These are phyloP conservation scores for Penicillium oxalicum DNA, from an alignment of 2,329 filamentous ascomycete genomes.

Conservation along the genomic window DNA sequence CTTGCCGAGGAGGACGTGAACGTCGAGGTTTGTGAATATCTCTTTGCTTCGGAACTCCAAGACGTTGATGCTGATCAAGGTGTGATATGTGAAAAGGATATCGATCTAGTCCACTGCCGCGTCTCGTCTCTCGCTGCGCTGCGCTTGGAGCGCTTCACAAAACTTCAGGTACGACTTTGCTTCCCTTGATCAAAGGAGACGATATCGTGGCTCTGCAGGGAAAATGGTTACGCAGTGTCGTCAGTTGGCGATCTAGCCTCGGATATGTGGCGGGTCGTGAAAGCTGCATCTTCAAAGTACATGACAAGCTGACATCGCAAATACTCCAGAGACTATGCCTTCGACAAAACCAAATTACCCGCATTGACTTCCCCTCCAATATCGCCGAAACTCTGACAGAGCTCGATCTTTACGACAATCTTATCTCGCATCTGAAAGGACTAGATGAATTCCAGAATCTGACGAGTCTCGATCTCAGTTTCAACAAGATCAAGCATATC, in stretches of 20 bases:
- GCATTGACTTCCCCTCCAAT: conserved; percentile 66
- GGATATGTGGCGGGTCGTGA: too few relatives aligned
- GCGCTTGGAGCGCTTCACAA: conserved; percentile 74
- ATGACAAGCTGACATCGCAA: not conserved
- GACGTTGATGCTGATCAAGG: conserved; percentile 9
- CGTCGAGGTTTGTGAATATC: conserved; percentile 40
- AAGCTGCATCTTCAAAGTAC: too few relatives aligned
- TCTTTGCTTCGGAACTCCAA: not conserved
- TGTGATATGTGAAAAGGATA: conserved; percentile 51
- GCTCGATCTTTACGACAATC: conserved; percentile 93
- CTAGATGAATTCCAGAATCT: conserved; percentile 72
- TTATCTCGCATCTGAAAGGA: conserved; percentile 78
- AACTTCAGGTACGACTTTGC: conserved; percentile 50
- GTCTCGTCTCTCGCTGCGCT: conserved; percentile 72
- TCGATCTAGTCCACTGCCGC: conserved; percentile 84
- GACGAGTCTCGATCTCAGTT: conserved; percentile 79
- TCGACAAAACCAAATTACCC: conserved; percentile 81
- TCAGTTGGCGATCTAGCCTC: too few relatives aligned
- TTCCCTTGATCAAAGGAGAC: not conserved
- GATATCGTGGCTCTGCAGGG: too few relatives aligned
- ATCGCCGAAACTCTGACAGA: conserved; percentile 67
- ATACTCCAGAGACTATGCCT: conserved; percentile 65
- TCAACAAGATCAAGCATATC: conserved; percentile 99
- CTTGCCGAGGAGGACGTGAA: conserved; percentile 54
- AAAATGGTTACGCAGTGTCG: too few relatives aligned